Evolutionary conservation across 768 basidiomycete genomes (phyloP).

Genomic region (Termitomyces titanicus): DNA sequence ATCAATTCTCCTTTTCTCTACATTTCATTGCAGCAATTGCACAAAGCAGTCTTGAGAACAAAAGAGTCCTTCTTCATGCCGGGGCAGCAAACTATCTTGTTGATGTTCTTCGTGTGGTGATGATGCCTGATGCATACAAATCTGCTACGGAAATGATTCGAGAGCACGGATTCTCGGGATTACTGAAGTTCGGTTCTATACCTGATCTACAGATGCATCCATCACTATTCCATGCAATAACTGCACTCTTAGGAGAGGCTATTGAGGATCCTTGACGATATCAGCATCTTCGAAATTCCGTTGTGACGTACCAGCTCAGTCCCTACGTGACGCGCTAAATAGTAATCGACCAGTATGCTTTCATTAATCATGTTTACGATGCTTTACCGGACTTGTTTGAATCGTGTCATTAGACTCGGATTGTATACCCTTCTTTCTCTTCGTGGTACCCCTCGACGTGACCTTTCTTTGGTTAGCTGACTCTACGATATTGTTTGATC

Average conservation of each 20-base stretch:
- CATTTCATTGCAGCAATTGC: slow-evolving; percentile 9
- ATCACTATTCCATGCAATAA: slow-evolving; percentile 7
- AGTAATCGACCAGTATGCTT: no score
- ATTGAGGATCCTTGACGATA: background rate
- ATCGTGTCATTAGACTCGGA: no score
- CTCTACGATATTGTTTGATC: no score
- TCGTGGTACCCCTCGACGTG: background rate
- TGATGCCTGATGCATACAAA: slow-evolving; percentile 2
- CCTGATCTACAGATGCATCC: slow-evolving; percentile 5
- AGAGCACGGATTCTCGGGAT: slow-evolving; percentile 5
- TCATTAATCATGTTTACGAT: background rate
- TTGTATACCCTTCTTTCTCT: background rate
- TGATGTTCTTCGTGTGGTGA: slow-evolving; percentile 3
- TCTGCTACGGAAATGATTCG: slow-evolving; percentile 1
- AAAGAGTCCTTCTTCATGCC: slow-evolving; percentile 8
- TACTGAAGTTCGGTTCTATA: background rate
- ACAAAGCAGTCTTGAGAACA: background rate
- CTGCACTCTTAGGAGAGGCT: slow-evolving; percentile 2
- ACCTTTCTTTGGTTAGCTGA: no score
- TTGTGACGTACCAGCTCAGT: no score
- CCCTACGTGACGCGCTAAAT: no score
- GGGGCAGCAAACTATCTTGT: slow-evolving; percentile 9
- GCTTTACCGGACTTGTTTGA: background rate
- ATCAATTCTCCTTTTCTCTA: slow-evolving; percentile 12
- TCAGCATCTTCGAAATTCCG: background rate